Percentiles rank a stretch among this genome's conserved stretches.
Evolutionary conservation across 2,329 filamentous ascomycete genomes (phyloP).

Genomic region (Fusarium metavorans): DNA sequence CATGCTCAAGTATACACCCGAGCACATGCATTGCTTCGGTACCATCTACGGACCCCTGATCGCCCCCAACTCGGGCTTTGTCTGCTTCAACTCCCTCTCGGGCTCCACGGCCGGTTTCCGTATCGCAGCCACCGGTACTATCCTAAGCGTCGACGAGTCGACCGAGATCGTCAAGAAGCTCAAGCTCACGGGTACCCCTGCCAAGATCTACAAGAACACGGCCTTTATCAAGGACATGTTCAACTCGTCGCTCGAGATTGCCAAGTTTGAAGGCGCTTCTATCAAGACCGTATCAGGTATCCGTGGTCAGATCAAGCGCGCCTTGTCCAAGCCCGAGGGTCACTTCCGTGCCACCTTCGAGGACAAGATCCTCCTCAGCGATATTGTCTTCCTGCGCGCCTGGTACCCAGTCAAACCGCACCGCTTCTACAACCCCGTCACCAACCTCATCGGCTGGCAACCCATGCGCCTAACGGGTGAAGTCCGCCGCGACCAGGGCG

Average conservation of each 20-base stretch:
- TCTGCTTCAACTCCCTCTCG: conserved; percentile 90
- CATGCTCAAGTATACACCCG: conserved; percentile 98
- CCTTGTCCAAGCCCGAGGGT: conserved; percentile 91
- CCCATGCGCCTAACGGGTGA: conserved; percentile 95
- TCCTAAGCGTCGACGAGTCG: conserved; percentile 93
- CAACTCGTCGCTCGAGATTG: conserved; percentile 89
- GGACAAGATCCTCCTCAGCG: conserved; percentile 96
- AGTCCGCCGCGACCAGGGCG: conserved; percentile 80
- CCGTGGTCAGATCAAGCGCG: conserved; percentile 96
- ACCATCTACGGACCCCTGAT: conserved; percentile 96
- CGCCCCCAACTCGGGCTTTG: conserved; percentile 95
- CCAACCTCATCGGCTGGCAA: conserved; percentile 92
- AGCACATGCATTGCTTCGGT: conserved; percentile 99
- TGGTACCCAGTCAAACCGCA: conserved; percentile 98
- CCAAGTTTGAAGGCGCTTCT: conserved; percentile 96
- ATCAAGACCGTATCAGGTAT: conserved; percentile 97
- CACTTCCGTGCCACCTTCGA: conserved; percentile 98
- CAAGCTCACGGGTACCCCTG: conserved; percentile 91
- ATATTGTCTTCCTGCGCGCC: conserved; percentile 94
- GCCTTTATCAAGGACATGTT: conserved; percentile 99
- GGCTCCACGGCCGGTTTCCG: conserved; percentile 90
- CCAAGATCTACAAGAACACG: conserved; percentile 99
- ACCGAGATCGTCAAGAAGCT: conserved; percentile 99
- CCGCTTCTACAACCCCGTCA: conserved; percentile 96
- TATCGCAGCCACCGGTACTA: conserved; percentile 92